Base-by-base conservation (phyloP, 805 yeast genomes). In the Candida stauntonica region DNA sequence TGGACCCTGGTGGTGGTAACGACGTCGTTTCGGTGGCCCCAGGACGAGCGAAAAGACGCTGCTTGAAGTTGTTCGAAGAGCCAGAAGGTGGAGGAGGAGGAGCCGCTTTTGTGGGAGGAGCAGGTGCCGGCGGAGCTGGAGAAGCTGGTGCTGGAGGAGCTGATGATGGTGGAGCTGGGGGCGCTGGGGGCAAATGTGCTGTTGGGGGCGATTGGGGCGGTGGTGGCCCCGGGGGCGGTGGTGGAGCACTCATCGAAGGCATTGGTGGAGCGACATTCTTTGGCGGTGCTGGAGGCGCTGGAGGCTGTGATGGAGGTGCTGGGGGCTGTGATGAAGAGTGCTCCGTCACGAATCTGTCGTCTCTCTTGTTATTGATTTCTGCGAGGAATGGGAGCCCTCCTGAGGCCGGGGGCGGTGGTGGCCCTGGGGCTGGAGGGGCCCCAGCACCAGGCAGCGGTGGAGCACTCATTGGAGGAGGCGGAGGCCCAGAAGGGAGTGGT, bases 281-380 rank as follows among this genome's bases (percentile, higher is more conserved):
- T n/a, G n/a, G n/a, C n/a, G n/a, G n/a, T 26, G 49, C 26, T 13
- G 46, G 38, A 7, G 40, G 39, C 17, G 51, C 45, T 2, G 46
- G 40, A 13, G 55, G 42, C 13, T 55, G 45, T 4, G 62, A 46
- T n/a, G 58, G 42, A 5, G 64, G 47, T 11, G 49, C 41, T n/a
- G 31, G 38, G 35, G 56, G 48, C 3, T 47, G 38, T 7, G 49
- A 35, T 14, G 42, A 26, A 26, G 41, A 14, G 3, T 56, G 65
- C 23, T 63, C 68, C 3, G 67, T 66, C 14, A 70, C 75, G 51
- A 57, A 64, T 26, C 64, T 46, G 27, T 70, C 73, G 38, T 67
- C 70, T 42, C 77, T 60, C 47, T 68, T 70, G 17, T 65, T 64
- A 48, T 70, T 71, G 39, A 73, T 72, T 42, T 73, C 72, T 6